Evolutionary conservation across 2,329 filamentous ascomycete species (phyloP).

Genomic region (Rutstroemia sydowiana): DNA sequence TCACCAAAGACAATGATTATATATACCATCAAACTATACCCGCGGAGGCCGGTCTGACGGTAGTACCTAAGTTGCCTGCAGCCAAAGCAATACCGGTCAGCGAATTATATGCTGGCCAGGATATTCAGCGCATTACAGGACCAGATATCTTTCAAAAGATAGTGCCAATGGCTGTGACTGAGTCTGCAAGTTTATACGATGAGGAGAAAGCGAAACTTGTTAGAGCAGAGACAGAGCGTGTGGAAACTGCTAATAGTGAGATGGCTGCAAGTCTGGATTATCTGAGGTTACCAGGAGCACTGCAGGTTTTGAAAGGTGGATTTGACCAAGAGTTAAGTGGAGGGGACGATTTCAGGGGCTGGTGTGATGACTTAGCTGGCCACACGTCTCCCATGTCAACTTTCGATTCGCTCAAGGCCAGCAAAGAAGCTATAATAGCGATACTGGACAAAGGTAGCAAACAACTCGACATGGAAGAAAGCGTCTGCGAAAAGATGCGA

Average conservation of each 20-base stretch:
- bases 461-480: slow-evolving; percentile 93
- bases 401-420: slow-evolving; percentile 70
- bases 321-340: slow-evolving; percentile 83
- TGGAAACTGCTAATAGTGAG: slow-evolving; percentile 87
- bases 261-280: slow-evolving; percentile 96
- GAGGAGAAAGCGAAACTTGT: slow-evolving; percentile 97
- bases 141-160: slow-evolving; percentile 97
- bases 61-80: slow-evolving; percentile 84
- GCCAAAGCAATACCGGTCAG: slow-evolving; percentile 96
- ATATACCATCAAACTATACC: slow-evolving; percentile 95
- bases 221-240: slow-evolving; percentile 85
- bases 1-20: slow-evolving; percentile 92
- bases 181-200: slow-evolving; percentile 93
- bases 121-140: slow-evolving; percentile 93
- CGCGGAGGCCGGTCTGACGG: slow-evolving; percentile 70
- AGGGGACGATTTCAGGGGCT: slow-evolving; percentile 84
- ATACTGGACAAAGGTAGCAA: slow-evolving; percentile 75
- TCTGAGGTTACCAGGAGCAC: slow-evolving; percentile 76
- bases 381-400: slow-evolving; percentile 73
- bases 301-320: slow-evolving; percentile 88
- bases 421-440: slow-evolving; percentile 67
- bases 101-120: slow-evolving; percentile 92
- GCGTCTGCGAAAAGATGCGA: slow-evolving; percentile 97
- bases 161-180: slow-evolving; percentile 89
- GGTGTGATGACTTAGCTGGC: slow-evolving; percentile 88